Conservation (phyloP, 495 filamentous ascomycete genomes). For the Neurospora sp. region DNA sequence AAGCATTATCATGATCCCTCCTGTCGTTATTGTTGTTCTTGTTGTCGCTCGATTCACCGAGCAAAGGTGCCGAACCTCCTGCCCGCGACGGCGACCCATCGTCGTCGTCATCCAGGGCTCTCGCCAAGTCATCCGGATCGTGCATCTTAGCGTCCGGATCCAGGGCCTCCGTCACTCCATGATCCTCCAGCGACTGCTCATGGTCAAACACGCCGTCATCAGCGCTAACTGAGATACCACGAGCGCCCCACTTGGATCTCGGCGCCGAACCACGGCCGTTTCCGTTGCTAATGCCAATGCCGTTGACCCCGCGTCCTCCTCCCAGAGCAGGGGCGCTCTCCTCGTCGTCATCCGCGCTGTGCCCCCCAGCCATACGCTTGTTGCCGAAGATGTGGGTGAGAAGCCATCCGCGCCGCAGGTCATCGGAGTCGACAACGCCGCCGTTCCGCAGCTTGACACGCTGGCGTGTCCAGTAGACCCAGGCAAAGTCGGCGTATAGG, state of each 20-base stretch:
- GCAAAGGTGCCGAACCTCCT: conserved; percentile 13
- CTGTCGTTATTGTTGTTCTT: background rate
- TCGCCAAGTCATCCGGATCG: conserved; percentile 47
- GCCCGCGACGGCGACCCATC: conserved; percentile 15
- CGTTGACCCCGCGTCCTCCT: conserved; percentile 13
- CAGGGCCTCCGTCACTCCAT: conserved; percentile 26
- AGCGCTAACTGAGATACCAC: conserved; percentile 72
- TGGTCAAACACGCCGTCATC: conserved; percentile 60
- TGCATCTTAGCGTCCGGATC: conserved; percentile 47
- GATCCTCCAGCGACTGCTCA: conserved; percentile 27
- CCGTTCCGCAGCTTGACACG: conserved; percentile 88
- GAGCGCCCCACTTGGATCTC: conserved; percentile 57
- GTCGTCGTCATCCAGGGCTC: conserved; percentile 40
- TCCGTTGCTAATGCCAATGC: conserved; percentile 10
- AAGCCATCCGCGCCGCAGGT: conserved; percentile 75
- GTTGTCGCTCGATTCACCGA: background rate
- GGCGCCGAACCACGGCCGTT: conserved; percentile 12
- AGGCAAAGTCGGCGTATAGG: conserved; percentile 89
- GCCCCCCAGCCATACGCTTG: conserved; percentile 27
- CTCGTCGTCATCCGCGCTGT: conserved; percentile 32
- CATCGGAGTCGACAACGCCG: conserved; percentile 87
- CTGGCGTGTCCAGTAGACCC: conserved; percentile 92
- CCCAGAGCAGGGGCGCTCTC: conserved; percentile 39
- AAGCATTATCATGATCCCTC: background rate
- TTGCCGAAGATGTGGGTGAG: conserved; percentile 43